Conservation (phyloP, 495 filamentous ascomycete species). For the Hypoxylon subgilvum region DNA sequence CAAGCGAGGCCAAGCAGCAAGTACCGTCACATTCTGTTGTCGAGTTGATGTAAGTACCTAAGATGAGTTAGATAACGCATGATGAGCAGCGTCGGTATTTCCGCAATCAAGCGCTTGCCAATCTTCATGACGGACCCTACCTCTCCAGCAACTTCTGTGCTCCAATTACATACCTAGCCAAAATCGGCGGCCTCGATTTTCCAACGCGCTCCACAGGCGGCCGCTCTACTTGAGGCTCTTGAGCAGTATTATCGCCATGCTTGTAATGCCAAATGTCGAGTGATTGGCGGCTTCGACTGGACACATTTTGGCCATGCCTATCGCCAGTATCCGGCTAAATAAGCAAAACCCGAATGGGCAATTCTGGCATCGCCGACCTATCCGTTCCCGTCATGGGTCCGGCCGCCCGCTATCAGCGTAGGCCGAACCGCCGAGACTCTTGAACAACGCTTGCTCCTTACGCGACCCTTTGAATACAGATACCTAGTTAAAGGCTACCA, state of each 20-base stretch:
- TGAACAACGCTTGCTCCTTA: no score
- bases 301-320: constrained; percentile 14
- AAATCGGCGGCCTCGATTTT: constrained; percentile 4
- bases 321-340: constrained; percentile 26
- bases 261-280: constrained; percentile 1
- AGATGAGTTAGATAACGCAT: background rate
- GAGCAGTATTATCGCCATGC: constrained; percentile 18
- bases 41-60: background rate
- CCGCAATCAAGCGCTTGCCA: background rate
- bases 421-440: no score
- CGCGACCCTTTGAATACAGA: no score
- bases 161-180: background rate
- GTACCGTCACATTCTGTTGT: background rate
- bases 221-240: constrained; percentile 8
- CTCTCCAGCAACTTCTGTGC: background rate
- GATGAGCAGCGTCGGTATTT: background rate
- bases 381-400: background rate
- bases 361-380: constrained; percentile 7
- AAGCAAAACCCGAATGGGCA: background rate
- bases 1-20: constrained; percentile 18
- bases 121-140: background rate
- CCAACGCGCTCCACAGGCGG: background rate
- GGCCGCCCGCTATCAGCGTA: background rate
- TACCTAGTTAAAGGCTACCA: no score
- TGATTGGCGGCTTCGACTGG: constrained; percentile 6